phyloP scores from a whole-genome alignment of 169 alveolate genomes.

The Cryptosporidium meleagridis region DNA sequence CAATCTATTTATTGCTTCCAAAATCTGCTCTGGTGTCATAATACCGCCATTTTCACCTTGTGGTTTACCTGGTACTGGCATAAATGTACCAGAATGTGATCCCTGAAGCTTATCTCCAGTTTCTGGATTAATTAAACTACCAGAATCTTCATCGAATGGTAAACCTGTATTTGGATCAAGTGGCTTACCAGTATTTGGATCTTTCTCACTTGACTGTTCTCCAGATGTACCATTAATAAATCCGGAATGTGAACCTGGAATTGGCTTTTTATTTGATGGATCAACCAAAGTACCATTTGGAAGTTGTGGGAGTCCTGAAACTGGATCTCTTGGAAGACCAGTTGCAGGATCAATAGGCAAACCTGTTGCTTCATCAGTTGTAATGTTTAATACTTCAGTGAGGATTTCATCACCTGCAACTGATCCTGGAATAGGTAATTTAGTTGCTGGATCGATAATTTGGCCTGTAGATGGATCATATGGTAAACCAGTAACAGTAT shows the following conservation, averaged over 20 bases:
- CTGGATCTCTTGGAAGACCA: constrained; percentile 73
- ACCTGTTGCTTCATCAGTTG: constrained; percentile 53
- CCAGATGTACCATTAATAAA: constrained; percentile 61
- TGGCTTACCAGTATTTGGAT: constrained; percentile 51
- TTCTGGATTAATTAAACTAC: constrained; percentile 48
- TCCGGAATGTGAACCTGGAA: constrained; percentile 74
- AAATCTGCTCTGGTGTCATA: constrained; percentile 52
- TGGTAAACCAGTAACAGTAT: constrained; percentile 72
- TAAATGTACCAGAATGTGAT: constrained; percentile 73
- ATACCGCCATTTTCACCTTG: constrained; percentile 57
- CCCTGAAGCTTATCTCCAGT: constrained; percentile 40
- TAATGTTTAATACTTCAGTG: constrained; percentile 13
- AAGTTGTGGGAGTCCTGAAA: constrained; percentile 60
- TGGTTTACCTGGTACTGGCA: constrained; percentile 70
- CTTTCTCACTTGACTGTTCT: constrained; percentile 25
- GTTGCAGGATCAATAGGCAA: constrained; percentile 56
- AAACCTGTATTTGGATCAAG: constrained; percentile 72
- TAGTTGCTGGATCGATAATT: constrained; percentile 45
- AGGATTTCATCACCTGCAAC: constrained; percentile 68
- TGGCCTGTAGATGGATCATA: constrained; percentile 60
- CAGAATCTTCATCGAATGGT: constrained; percentile 51
- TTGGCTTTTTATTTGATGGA: constrained; percentile 55
- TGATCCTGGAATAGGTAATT: constrained; percentile 63
- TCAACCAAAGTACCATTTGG: constrained; percentile 71
- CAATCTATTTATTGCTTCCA: constrained; percentile 35